phyloP scores from a whole-genome alignment of 75 land plant species.

The Chamaecyparis obtusa region DNA sequence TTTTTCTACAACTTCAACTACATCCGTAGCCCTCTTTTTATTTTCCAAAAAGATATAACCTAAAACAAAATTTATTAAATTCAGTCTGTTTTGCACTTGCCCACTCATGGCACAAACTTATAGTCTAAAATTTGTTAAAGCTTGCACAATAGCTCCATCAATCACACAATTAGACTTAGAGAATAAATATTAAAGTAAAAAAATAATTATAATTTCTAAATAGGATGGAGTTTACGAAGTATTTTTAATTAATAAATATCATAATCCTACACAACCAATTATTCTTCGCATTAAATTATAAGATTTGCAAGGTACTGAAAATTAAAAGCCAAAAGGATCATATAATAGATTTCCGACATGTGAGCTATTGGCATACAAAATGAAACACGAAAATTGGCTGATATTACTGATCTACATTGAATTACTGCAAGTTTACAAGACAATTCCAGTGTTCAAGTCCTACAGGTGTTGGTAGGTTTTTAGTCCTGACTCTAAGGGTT shows the following conservation, averaged over 20 bases:
- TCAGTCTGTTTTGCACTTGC: not conserved
- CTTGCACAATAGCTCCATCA: not conserved
- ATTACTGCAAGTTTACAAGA: not conserved
- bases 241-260: not conserved
- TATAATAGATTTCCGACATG: not conserved
- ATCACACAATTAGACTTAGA: not conserved
- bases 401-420: not conserved
- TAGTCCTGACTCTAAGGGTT: not conserved
- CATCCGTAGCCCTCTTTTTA: not conserved
- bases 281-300: not conserved
- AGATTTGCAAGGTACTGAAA: not conserved
- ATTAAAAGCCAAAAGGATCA: not conserved
- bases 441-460: not conserved
- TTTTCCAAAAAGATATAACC: constrained; percentile 8
- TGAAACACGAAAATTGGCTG: not conserved
- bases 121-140: not conserved
- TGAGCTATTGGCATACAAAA: not conserved
- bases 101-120: not conserved
- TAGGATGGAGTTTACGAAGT: not conserved
- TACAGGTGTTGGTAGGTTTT: not conserved
- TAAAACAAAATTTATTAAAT: not conserved
- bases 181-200: not conserved
- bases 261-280: not conserved
- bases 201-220: not conserved
- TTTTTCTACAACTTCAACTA: not conserved